Base-by-base conservation (phyloP, 495 filamentous ascomycete genomes). In the Trichoderma virens region DNA sequence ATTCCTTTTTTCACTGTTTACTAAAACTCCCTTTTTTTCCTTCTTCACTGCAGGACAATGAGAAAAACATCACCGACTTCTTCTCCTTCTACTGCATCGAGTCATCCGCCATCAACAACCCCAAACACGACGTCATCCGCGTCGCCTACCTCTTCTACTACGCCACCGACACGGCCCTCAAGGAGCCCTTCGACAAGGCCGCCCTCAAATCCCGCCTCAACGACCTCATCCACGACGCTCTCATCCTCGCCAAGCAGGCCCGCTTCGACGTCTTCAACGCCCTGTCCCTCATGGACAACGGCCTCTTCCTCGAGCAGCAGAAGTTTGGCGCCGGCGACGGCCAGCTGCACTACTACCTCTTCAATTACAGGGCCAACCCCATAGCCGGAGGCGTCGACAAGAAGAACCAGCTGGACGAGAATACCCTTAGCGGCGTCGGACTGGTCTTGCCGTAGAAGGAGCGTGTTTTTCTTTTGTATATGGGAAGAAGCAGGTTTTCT, bases 141-240 rank as follows among this genome's bases (percentile, higher is more conserved):
- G 95, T 92, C 4, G 94, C 94, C 25, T 98, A 98, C 70, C 81
- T 98, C 28, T 98, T 91, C 77, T 98, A 98, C 78, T 98, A 98
- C 68, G 94, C 92, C 27, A 88, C 89, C 27, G 93, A 97, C 70
- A 78, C 83, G 2, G 94, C 88, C 5, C 90, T 97, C 69, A 73
- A 75, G 0, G 73, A 75, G 23, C 80, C 86, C 31, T 63, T 75
- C 35, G 72, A 81, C 61, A 79, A 76, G 65, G 74, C 83, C 38
- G 82, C 82, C 16, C 78, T 94, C 64, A 90, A 90, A 73, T 73
- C 80, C 2, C 85, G 92, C 18, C 78, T 98, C 41, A 91, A 91
- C 68, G 70, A 75, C 11, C 78, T 98, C 69, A 84, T 97, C 59
- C 86, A 88, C 43, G 93, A 98, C 74, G 90, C 91, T 8, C 76